Percentiles rank a stretch among this genome's conserved stretches.
Conservation (phyloP, 257 asterid genomes). For the Gentiana straminea region DNA sequence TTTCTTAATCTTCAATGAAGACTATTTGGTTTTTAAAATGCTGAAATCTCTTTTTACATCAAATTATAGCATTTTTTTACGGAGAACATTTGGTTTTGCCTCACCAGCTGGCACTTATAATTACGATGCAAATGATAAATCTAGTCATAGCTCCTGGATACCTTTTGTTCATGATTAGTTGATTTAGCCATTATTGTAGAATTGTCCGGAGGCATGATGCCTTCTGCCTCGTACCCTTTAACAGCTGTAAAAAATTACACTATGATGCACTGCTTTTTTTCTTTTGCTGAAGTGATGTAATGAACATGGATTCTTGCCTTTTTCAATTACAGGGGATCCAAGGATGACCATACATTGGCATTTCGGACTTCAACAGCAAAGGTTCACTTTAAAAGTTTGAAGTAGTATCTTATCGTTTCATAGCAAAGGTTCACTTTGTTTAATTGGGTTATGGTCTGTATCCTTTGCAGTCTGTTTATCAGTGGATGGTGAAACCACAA, state of each 20-base stretch:
- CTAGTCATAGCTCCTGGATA: too few species aligned
- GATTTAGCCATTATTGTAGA: too few species aligned
- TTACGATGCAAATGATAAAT: too few species aligned
- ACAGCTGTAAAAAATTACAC: too few species aligned
- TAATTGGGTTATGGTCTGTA: background rate
- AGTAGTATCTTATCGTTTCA: background rate
- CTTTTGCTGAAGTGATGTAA: too few species aligned
- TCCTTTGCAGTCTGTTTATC: conserved; percentile 66
- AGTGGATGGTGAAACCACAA: conserved; percentile 95
- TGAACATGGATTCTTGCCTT: too few species aligned
- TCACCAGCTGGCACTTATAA: too few species aligned
- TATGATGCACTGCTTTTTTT: too few species aligned
- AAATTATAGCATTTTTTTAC: background rate
- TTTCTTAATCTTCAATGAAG: background rate
- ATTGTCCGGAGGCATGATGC: too few species aligned
- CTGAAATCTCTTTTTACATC: background rate
- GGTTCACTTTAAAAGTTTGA: conserved; percentile 23
- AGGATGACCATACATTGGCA: conserved; percentile 68
- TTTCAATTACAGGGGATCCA: conserved; percentile 38
- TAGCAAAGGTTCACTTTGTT: background rate
- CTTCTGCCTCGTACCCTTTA: too few species aligned
- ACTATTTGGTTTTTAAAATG: background rate
- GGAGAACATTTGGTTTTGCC: too few species aligned
- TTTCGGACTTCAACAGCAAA: conserved; percentile 90
- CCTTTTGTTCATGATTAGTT: too few species aligned